Evolutionary conservation across 179 eudicot species (phyloP).

Genomic region (Amaranthus tricolor): DNA sequence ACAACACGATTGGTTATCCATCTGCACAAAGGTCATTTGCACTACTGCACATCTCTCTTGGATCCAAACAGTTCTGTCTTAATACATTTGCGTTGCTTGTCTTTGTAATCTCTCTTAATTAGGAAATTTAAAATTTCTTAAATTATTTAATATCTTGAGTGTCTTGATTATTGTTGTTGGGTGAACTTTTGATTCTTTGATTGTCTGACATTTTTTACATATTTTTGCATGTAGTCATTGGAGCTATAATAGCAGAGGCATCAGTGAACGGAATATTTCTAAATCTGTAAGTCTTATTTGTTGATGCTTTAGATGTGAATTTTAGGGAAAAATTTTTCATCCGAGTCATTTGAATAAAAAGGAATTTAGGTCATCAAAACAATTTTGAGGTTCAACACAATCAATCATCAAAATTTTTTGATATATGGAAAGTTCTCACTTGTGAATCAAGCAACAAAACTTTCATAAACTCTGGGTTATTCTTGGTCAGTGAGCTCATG

Average conservation of each 20-base stretch:
- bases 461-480: too few relatives aligned
- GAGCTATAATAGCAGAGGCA: constrained; percentile 46
- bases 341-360: too few relatives aligned
- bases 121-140: neutral
- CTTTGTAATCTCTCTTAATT: constrained; percentile 6
- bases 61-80: constrained; percentile 29
- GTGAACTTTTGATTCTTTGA: neutral
- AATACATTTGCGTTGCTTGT: constrained; percentile 25
- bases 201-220: constrained; percentile 20
- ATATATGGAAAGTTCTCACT: too few relatives aligned
- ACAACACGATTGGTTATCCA: constrained; percentile 93
- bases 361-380: too few relatives aligned
- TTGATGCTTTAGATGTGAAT: neutral
- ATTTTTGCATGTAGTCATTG: constrained; percentile 40
- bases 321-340: too few relatives aligned
- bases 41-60: constrained; percentile 74
- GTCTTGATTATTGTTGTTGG: neutral
- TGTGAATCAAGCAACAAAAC: too few relatives aligned
- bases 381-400: too few relatives aligned
- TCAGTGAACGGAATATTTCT: constrained; percentile 31
- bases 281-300: constrained; percentile 42
- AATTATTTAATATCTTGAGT: neutral
- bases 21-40: constrained; percentile 99
- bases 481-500: too few relatives aligned
- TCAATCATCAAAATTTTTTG: too few relatives aligned